Percentiles rank a stretch among this genome's conserved stretches.
phyloP scores from a whole-genome alignment of 1,284 basidiomycete species.

The Cryptococcus sp. region DNA sequence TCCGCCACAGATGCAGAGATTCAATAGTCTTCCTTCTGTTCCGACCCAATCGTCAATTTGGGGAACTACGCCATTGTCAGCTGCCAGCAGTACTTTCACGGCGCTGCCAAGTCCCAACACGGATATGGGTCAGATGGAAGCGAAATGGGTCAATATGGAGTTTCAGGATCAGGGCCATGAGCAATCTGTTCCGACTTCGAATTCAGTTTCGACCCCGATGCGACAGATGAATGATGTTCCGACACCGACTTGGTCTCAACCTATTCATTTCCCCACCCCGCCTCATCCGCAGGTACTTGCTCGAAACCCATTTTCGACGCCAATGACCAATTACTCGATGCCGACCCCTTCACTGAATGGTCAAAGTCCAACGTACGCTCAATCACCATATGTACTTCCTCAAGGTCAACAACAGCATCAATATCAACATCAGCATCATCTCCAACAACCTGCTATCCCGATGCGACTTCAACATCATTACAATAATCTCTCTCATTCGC shows the following conservation, averaged over 20 bases:
- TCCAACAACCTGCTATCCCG: too few species aligned
- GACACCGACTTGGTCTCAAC: slow-evolving; percentile 9
- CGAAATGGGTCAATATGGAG: slow-evolving; percentile 25
- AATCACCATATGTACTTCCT: too few species aligned
- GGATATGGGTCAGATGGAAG: slow-evolving; percentile 11
- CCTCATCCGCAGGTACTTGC: slow-evolving; percentile 1
- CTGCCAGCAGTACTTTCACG: slow-evolving; percentile 11
- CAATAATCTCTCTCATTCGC: too few species aligned
- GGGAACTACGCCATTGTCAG: slow-evolving; percentile 8
- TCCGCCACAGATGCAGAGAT: slow-evolving; percentile 37
- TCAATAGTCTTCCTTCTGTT: slow-evolving; percentile 35
- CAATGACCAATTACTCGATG: slow-evolving; percentile 27
- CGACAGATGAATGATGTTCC: too few species aligned
- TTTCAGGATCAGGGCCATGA: slow-evolving; percentile 7
- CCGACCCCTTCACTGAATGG: slow-evolving; percentile 16
- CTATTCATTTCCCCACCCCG: slow-evolving; percentile 12
- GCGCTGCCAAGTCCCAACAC: slow-evolving; percentile 1
- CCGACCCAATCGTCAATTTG: slow-evolving; percentile 27
- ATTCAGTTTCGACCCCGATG: too few species aligned
- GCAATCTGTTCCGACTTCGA: neutral
- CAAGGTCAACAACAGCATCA: neutral
- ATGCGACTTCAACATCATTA: too few species aligned
- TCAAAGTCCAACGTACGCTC: too few species aligned
- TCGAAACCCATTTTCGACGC: slow-evolving; percentile 17
- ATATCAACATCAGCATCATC: neutral